Base-by-base conservation (phyloP, 2,329 filamentous ascomycete species). In the Capronia epimyces region DNA sequence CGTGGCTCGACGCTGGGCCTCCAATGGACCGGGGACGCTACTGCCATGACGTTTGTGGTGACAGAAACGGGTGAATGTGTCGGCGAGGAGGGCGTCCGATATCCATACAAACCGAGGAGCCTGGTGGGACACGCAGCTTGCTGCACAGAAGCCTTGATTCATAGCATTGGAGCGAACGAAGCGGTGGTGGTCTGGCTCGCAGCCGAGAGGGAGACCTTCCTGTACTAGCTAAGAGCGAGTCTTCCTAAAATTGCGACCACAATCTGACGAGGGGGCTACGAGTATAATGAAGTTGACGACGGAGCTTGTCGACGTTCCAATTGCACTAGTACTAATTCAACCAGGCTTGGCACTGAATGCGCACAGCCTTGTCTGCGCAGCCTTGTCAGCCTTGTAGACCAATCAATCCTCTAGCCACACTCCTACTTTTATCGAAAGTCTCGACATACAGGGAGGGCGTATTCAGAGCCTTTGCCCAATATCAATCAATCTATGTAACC, bases 1-100 rank as follows among this genome's bases (percentile, higher is more conserved):
- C 2, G 77, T 70, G 40, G 75, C 68, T 46, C 81, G 71, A 62
- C 74, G 72, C 55, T 76, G 74, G 40, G 80, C 79, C 66, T 84
- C 81, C 68, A 83, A 69, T 62, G 81, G 81, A 2, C 81, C 81
- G 9, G 81, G 81, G 2, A 81, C 76, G 57, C 74, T 73, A 69
- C 80, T 82, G 58, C 77, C 79, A 74, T 80, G 70, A 56, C 80
- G 75, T 62, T 72, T 71, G 52, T 74, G 71, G 34, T 66, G 63
- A 51, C 67, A 66, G 53, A 70, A 72, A 39, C 70, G 74, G 46
- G 71, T 67, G 65, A 80, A 81, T 20, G 73, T 71, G 54, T 66
- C 63, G 3, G 68, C 60, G 13, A 75, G 65, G 18, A 72, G 56
- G 42, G 71, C 70, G 46, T 75, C 72, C 54, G 70, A 70, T 47